These are phyloP conservation scores for Phytophthora hibernalis DNA, from an alignment of 352 stramenopile species.

Conservation along the genomic window DNA sequence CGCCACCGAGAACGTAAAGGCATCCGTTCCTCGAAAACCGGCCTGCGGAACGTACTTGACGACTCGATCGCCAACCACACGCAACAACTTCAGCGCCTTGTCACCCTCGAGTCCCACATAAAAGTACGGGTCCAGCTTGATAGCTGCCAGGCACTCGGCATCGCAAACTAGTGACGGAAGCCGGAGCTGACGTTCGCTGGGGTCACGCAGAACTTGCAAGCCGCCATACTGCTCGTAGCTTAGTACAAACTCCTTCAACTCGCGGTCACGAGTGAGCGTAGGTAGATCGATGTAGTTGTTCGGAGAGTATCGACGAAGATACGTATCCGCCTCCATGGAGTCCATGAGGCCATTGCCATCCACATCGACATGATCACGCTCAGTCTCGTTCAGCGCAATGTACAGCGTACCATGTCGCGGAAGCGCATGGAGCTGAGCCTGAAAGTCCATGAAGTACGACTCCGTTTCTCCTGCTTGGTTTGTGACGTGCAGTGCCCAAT, in stretches of 20 bases:
- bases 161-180: slow-evolving; percentile 63
- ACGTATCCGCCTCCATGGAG: slow-evolving; percentile 57
- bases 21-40: slow-evolving; percentile 59
- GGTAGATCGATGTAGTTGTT: slow-evolving; percentile 57
- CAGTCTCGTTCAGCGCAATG: slow-evolving; percentile 56
- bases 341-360: slow-evolving; percentile 68
- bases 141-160: slow-evolving; percentile 44
- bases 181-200: slow-evolving; percentile 60
- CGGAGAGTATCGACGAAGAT: slow-evolving; percentile 58
- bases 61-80: slow-evolving; percentile 48
- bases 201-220: slow-evolving; percentile 57
- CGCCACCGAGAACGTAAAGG: slow-evolving; percentile 66
- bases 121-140: slow-evolving; percentile 68
- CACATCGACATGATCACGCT: slow-evolving; percentile 68
- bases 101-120: slow-evolving; percentile 55
- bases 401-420: slow-evolving; percentile 78
- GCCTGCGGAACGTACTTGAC: slow-evolving; percentile 66
- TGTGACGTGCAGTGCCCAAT: slow-evolving; percentile 76
- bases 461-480: slow-evolving; percentile 60
- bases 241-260: slow-evolving; percentile 57
- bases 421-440: slow-evolving; percentile 62
- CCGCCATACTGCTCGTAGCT: slow-evolving; percentile 52
- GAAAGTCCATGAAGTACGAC: slow-evolving; percentile 76
- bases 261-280: slow-evolving; percentile 40
- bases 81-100: slow-evolving; percentile 52